A percentile compares a stretch with the other conserved stretches of the same genome.
phyloP scores from a whole-genome alignment of 2,329 filamentous ascomycete genomes.

The Trichoderma atroviride region DNA sequence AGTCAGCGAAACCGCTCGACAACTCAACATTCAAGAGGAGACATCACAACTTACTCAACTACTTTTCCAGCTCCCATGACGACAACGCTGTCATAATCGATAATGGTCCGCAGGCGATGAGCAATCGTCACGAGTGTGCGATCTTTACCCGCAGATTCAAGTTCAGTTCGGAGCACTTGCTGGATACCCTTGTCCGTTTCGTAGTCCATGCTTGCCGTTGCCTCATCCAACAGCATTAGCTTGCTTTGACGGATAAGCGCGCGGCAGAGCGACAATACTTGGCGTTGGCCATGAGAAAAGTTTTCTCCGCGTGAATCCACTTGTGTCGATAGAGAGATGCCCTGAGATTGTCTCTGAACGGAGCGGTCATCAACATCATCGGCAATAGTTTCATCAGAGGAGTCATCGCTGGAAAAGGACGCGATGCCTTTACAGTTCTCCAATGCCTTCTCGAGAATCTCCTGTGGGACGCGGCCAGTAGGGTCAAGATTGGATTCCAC shows the following conservation, averaged over 20 bases:
- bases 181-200: constrained; percentile 61
- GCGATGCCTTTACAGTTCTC: constrained; percentile 64
- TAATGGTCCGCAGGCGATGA: constrained; percentile 60
- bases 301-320: constrained; percentile 58
- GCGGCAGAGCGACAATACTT: constrained; percentile 60
- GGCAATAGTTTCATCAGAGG: constrained; percentile 38
- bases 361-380: constrained; percentile 29
- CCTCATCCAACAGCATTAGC: constrained; percentile 61
- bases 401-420: constrained; percentile 49
- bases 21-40: not conserved
- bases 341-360: constrained; percentile 28
- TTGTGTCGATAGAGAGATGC: constrained; percentile 46
- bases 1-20: not conserved
- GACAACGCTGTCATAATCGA: constrained; percentile 61
- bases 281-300: constrained; percentile 61
- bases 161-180: constrained; percentile 53
- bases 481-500: constrained; percentile 65
- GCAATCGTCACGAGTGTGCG: constrained; percentile 61
- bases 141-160: constrained; percentile 47
- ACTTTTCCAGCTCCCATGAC: constrained; percentile 59
- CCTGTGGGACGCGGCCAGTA: constrained; percentile 57
- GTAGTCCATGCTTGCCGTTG: constrained; percentile 62
- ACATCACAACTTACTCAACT: constrained; percentile 48
- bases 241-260: constrained; percentile 58
- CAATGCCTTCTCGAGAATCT: constrained; percentile 60